Evolutionary conservation across 441 rosid species (phyloP).

Genomic region (Jatropha podagrica): DNA sequence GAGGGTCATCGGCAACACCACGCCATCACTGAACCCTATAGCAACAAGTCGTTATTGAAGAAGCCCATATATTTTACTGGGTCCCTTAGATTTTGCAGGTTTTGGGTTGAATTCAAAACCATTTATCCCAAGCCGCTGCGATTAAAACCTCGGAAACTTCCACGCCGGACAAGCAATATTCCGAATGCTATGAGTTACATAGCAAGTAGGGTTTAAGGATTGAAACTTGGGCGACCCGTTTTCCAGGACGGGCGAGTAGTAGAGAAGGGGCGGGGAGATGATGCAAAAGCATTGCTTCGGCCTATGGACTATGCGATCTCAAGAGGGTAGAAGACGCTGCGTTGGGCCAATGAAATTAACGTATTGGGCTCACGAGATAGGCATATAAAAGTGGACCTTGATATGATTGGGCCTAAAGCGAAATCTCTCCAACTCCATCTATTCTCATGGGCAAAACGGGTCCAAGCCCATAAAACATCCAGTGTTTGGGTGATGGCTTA

Average conservation of each 20-base stretch:
- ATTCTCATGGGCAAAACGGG: no score
- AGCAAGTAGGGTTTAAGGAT: slow-evolving; percentile 6
- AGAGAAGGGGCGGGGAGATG: not conserved
- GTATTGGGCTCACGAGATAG: no score
- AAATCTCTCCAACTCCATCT: no score
- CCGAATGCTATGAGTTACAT: not conserved
- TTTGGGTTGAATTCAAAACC: not conserved
- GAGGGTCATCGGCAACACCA: slow-evolving; percentile 54
- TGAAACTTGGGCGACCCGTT: not conserved
- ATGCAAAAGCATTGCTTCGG: not conserved
- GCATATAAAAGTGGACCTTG: no score
- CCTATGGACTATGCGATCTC: not conserved
- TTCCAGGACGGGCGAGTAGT: not conserved
- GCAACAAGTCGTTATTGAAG: slow-evolving; percentile 7
- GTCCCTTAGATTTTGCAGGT: slow-evolving; percentile 15
- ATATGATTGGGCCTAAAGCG: no score
- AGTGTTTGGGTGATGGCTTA: no score
- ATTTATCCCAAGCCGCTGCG: not conserved
- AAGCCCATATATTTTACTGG: slow-evolving; percentile 10
- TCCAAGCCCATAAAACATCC: no score
- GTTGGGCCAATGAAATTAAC: no score
- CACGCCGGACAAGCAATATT: slow-evolving; percentile 1
- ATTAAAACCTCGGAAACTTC: not conserved
- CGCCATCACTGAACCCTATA: slow-evolving; percentile 30
- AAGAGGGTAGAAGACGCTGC: not conserved